Evolutionary conservation across 73 alveolate species (phyloP), one percentile per base, ranked within the genome.

Genomic region (Durusdinium trenchii): DNA sequence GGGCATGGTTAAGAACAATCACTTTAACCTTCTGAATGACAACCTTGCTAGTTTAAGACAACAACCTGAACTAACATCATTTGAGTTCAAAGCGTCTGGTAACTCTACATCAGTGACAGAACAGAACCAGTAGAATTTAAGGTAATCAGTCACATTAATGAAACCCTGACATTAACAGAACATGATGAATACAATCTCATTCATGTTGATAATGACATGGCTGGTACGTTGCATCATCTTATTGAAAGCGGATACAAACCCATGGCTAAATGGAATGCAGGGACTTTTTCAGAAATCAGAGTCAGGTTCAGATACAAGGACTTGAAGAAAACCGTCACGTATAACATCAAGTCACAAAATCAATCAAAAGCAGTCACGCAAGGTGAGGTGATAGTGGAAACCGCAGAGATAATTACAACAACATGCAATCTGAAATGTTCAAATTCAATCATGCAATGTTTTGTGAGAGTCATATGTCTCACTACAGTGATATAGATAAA

Each of bases 161-260:
- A 84, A 2, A 16, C 52, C 52, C 67, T 81, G 94, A 50, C 50
- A 84, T 10, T 84, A 6, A 84, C 50, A n/a, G 94, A 32, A 48
- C 14, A 84, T 30, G 78, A 52, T 6, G 94, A 84, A 84, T 50
- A 84, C 71, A 5, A 52, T 40, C 94, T 84, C 36, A 84, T 84
- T 32, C 94, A 84, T 50, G 69, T 38, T n/a, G 94, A 84, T 9
- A 84, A 51, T 84, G 78, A 84, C 42, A 45, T 84, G 52, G 94
- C 38, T 23, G 42, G 42, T 40, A 32, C 52, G 76, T 43, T 51
- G 14, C 78, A 84, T 35, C 94, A 84, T 30, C 76, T 84, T 30
- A 84, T 10, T 38, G 51, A 50, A 54, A 38, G 52, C 9, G 78
- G 78, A n/a, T 84, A 51, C 62, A 38, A 84, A 84, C 78, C 94